Conservation (phyloP, 1,284 basidiomycete species). For the Mycena sp. region DNA sequence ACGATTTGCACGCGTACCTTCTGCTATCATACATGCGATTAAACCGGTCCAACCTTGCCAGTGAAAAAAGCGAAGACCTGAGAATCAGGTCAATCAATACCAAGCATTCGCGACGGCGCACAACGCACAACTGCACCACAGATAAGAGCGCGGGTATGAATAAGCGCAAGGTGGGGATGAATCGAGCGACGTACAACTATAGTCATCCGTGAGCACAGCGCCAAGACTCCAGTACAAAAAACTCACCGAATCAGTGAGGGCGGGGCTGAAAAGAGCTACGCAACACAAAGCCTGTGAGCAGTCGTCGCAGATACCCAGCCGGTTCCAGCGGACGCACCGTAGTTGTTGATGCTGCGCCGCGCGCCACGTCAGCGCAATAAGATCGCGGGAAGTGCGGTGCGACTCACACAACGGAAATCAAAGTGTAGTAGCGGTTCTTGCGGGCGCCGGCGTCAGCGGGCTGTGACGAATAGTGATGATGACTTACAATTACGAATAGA, state of each 20-base stretch:
- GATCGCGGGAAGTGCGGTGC: background rate
- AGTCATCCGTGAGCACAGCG: constrained; percentile 23
- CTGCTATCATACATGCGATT: constrained; percentile 59
- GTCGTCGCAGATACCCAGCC: background rate
- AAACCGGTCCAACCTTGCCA: constrained; percentile 71
- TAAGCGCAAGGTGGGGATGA: background rate
- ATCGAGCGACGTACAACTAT: constrained; percentile 31
- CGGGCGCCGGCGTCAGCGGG: background rate
- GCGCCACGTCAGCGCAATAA: background rate
- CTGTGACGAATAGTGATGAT: constrained; percentile 2
- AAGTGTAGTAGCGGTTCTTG: constrained; percentile 65
- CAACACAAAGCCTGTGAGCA: no score
- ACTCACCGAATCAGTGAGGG: constrained; percentile 44
- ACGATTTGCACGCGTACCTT: constrained; percentile 48
- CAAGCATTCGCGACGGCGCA: no score
- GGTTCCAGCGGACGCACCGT: constrained; percentile 46
- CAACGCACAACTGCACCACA: constrained; percentile 34
- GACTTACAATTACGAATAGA: constrained; percentile 59
- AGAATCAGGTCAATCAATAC: no score
- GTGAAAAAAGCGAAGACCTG: constrained; percentile 57
- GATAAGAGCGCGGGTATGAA: background rate
- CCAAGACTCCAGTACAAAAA: constrained; percentile 40
- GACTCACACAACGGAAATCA: constrained; percentile 59
- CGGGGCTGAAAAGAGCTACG: constrained; percentile 45
- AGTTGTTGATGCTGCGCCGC: constrained; percentile 58